These are phyloP conservation scores for Cornus florida DNA, from an alignment of 148 eudicot species.

Conservation along the genomic window DNA sequence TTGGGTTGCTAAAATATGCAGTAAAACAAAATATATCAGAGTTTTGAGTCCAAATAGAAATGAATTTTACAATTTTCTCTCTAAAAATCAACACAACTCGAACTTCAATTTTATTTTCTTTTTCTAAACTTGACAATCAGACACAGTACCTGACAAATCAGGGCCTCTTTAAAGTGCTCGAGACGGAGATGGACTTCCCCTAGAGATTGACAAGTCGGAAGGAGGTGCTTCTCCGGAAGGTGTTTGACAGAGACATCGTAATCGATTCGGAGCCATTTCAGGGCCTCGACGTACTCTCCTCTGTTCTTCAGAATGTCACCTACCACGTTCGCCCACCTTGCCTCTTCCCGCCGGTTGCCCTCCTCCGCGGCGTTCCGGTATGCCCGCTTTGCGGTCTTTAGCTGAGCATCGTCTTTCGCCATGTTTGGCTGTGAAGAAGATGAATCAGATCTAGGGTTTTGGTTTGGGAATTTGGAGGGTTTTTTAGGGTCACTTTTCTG, in stretches of 20 bases:
- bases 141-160: conserved; percentile 60
- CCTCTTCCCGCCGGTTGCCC: conserved; percentile 81
- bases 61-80: too few species aligned
- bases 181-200: conserved; percentile 85
- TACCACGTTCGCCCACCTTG: conserved; percentile 93
- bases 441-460: background rate
- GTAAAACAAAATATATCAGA: background rate
- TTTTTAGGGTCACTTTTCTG: background rate
- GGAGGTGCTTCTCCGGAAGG: conserved; percentile 69
- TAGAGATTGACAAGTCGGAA: conserved; percentile 86
- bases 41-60: background rate
- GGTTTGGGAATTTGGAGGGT: background rate
- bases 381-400: conserved; percentile 56
- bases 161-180: conserved; percentile 53
- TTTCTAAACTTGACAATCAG: background rate
- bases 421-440: background rate
- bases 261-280: conserved; percentile 74
- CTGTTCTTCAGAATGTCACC: conserved; percentile 73
- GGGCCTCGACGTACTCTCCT: conserved; percentile 82
- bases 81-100: background rate
- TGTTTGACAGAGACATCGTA: conserved; percentile 55
- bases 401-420: conserved; percentile 47
- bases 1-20: too few species aligned
- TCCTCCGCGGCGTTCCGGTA: conserved; percentile 51
- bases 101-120: background rate